Conservation (phyloP, 805 yeast species). For the Limtongia smithiae region DNA sequence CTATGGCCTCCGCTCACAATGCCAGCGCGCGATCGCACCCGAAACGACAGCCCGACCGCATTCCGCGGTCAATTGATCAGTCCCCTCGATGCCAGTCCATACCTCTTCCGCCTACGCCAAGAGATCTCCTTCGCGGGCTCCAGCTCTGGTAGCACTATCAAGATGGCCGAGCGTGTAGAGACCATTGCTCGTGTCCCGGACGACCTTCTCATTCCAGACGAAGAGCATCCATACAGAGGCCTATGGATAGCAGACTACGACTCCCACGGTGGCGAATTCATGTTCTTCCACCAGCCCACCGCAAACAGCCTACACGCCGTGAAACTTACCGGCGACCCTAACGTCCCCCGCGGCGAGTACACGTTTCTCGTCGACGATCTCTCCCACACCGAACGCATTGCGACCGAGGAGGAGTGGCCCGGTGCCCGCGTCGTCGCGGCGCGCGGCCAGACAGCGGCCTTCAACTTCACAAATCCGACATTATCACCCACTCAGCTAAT, state of each 20-base stretch:
- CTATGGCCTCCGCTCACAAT: conserved; percentile 30
- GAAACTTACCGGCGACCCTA: conserved; percentile 31
- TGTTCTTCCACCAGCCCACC: conserved; percentile 31
- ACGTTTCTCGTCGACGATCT: conserved; percentile 32
- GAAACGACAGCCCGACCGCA: conserved; percentile 28
- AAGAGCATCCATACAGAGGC: conserved; percentile 31
- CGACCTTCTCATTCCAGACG: conserved; percentile 12
- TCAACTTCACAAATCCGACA: conserved; percentile 17
- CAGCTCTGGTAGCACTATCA: conserved; percentile 6
- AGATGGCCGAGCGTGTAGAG: conserved; percentile 29
- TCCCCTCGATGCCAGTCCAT: conserved; percentile 18
- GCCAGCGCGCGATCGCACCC: conserved; percentile 30
- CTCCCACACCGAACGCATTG: conserved; percentile 21
- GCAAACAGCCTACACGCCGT: conserved; percentile 32
- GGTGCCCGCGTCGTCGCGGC: conserved; percentile 27
- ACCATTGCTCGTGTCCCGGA: conserved; percentile 29
- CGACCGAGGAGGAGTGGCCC: conserved; percentile 24
- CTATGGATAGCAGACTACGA: conserved; percentile 33
- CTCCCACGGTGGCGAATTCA: conserved; percentile 27
- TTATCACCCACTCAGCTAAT: conserved; percentile 22
- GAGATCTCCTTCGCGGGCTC: conserved; percentile 17
- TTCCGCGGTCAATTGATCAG: conserved; percentile 26
- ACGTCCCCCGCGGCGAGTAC: conserved; percentile 34
- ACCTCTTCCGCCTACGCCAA: conserved; percentile 27
- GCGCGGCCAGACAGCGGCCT: conserved; percentile 23